These are phyloP conservation scores for Colletotrichum tropicale DNA, from an alignment of 2,329 filamentous ascomycete genomes.

Conservation along the genomic window DNA sequence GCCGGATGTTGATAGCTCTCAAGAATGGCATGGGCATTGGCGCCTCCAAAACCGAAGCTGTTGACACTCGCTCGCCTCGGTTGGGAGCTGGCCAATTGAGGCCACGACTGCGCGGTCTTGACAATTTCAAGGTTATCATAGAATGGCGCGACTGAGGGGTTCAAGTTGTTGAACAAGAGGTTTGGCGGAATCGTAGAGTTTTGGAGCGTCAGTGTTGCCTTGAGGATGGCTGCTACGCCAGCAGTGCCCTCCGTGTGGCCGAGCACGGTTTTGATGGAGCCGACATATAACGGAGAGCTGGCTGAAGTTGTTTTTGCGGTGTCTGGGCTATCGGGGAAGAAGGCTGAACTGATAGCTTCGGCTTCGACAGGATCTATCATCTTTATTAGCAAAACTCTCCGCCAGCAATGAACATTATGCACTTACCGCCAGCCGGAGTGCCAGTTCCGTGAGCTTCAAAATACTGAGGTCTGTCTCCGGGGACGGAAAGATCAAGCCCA, in stretches of 20 bases:
- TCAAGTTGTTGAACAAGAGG: constrained; percentile 30
- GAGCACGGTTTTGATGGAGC: constrained; percentile 32
- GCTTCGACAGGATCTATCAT: constrained; percentile 30
- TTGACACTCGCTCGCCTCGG: constrained; percentile 22
- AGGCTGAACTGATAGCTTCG: constrained; percentile 26
- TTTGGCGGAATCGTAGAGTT: constrained; percentile 30
- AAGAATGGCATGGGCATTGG: constrained; percentile 47
- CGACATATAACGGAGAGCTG: constrained; percentile 20
- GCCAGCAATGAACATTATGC: constrained; percentile 7
- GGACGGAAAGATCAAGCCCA: constrained; percentile 8
- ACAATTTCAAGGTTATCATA: constrained; percentile 22
- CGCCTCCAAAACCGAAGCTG: constrained; percentile 50
- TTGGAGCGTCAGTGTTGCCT: constrained; percentile 24
- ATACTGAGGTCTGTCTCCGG: constrained; percentile 7
- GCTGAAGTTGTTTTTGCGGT: constrained; percentile 34
- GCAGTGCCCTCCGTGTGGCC: constrained; percentile 31
- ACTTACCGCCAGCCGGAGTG: constrained; percentile 36
- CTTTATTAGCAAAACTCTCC: background rate
- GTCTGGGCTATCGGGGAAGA: constrained; percentile 24
- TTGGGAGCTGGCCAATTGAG: background rate
- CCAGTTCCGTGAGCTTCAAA: constrained; percentile 42
- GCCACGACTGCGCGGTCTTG: constrained; percentile 20
- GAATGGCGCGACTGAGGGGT: constrained; percentile 28
- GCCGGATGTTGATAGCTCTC: background rate
- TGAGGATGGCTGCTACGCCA: constrained; percentile 31